These are phyloP conservation scores for Coemansia sp. DNA, from an alignment of 192 early-diverging fungal species.

Conservation along the genomic window DNA sequence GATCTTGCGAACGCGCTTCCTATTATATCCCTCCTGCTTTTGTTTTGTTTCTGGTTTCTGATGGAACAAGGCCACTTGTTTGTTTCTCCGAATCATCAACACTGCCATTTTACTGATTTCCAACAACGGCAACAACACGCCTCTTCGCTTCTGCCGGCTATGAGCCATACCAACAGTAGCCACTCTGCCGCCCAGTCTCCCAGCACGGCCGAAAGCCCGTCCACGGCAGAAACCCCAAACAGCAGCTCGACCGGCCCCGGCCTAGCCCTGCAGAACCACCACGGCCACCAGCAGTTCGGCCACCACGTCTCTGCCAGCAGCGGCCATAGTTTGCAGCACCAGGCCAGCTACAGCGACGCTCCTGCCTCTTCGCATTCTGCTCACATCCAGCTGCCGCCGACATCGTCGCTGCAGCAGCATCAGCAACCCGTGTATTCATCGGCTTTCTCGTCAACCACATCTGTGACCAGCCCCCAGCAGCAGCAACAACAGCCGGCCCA, in stretches of 20 bases:
- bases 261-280: slow-evolving; percentile 11
- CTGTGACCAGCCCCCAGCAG: slow-evolving; percentile 20
- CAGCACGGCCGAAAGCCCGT: slow-evolving; percentile 28
- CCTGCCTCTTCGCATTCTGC: slow-evolving; percentile 17
- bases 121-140: slow-evolving; percentile 20
- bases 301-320: slow-evolving; percentile 14
- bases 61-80: slow-evolving; percentile 51
- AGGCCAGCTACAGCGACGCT: slow-evolving; percentile 23
- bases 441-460: slow-evolving; percentile 28
- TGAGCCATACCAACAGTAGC: slow-evolving; percentile 42
- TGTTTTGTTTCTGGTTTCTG: slow-evolving; percentile 3
- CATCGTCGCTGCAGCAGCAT: slow-evolving; percentile 26
- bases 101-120: slow-evolving; percentile 14
- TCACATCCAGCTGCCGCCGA: slow-evolving; percentile 25
- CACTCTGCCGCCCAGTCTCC: slow-evolving; percentile 39
- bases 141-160: slow-evolving; percentile 29
- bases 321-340: slow-evolving; percentile 10
- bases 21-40: not conserved
- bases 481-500: slow-evolving; percentile 21
- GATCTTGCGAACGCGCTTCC: not conserved
- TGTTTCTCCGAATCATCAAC: slow-evolving; percentile 30
- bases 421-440: slow-evolving; percentile 24
- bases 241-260: slow-evolving; percentile 18
- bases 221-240: slow-evolving; percentile 26
- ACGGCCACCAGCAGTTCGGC: slow-evolving; percentile 7